phyloP scores from a whole-genome alignment of 495 filamentous ascomycete species.

The Penicillium simplicissimum region DNA sequence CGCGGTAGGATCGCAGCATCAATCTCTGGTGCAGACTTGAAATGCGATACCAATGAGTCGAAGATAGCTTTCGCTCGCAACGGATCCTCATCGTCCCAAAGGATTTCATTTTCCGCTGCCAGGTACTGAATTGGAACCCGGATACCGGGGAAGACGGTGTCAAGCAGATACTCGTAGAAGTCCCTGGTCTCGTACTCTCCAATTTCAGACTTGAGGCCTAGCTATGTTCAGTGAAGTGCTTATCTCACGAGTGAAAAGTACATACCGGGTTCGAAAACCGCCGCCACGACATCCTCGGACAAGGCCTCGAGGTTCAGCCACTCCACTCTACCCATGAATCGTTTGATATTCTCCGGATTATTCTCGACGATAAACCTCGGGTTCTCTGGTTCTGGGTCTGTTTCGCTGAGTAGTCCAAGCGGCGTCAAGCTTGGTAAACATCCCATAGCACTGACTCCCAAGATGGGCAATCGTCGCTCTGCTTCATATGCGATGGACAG shows the following conservation, averaged over 20 bases:
- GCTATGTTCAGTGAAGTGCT: background rate
- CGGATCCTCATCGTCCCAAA: background rate
- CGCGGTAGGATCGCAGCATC: background rate
- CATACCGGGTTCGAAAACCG: slow-evolving; percentile 2
- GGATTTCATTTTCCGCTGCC: background rate
- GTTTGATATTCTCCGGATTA: background rate
- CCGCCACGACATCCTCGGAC: background rate
- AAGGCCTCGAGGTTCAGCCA: background rate
- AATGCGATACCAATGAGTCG: background rate
- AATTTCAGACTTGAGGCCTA: slow-evolving; percentile 1
- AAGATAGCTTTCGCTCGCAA: background rate
- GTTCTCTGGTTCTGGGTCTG: slow-evolving; percentile 1
- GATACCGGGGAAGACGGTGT: background rate
- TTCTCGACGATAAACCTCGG: slow-evolving; percentile 1
- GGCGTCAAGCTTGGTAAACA: background rate
- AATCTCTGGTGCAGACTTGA: background rate
- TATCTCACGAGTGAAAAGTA: background rate
- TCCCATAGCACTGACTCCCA: slow-evolving; percentile 3
- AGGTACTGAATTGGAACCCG: background rate
- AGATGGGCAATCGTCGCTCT: background rate
- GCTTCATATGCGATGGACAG: background rate
- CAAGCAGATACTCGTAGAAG: background rate
- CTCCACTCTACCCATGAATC: slow-evolving; percentile 2
- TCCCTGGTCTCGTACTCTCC: background rate
- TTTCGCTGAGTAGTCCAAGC: background rate